phyloP scores from a whole-genome alignment of 495 filamentous ascomycete genomes.

The Hypomontagnella submonticulosa region DNA sequence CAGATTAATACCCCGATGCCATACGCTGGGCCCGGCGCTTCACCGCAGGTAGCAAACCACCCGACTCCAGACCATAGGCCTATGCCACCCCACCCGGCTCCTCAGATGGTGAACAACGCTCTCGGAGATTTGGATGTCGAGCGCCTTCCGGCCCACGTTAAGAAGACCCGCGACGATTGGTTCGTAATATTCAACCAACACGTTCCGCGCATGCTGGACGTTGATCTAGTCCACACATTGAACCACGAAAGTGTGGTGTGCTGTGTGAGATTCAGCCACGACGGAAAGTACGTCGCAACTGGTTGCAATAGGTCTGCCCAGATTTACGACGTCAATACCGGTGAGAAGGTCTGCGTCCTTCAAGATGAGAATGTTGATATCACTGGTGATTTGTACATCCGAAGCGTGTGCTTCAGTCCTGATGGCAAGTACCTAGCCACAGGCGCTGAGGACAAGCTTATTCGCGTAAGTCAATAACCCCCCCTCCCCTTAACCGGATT shows the following conservation, averaged over 20 bases:
- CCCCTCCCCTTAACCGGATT: conserved; percentile 13
- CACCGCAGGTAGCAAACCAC: conserved; percentile 82
- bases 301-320: conserved; percentile 90
- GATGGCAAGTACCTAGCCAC: conserved; percentile 90
- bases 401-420: conserved; percentile 93
- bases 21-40: conserved; percentile 82
- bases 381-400: conserved; percentile 86
- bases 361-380: conserved; percentile 87
- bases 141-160: conserved; percentile 80
- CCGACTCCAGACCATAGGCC: conserved; percentile 73
- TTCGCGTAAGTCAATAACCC: conserved; percentile 70
- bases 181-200: conserved; percentile 90
- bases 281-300: conserved; percentile 89
- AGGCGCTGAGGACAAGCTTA: conserved; percentile 91
- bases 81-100: conserved; percentile 56
- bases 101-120: conserved; percentile 73
- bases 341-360: conserved; percentile 79
- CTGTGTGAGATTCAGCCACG: conserved; percentile 89
- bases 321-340: conserved; percentile 85
- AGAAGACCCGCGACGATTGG: conserved; percentile 87
- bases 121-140: conserved; percentile 90
- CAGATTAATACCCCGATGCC: conserved; percentile 85
- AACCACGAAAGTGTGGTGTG: conserved; percentile 90
- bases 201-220: conserved; percentile 83
- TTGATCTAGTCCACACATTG: conserved; percentile 87